These are phyloP conservation scores for Acmispon strigosus DNA, from an alignment of 306 rosid genomes.

Conservation along the genomic window DNA sequence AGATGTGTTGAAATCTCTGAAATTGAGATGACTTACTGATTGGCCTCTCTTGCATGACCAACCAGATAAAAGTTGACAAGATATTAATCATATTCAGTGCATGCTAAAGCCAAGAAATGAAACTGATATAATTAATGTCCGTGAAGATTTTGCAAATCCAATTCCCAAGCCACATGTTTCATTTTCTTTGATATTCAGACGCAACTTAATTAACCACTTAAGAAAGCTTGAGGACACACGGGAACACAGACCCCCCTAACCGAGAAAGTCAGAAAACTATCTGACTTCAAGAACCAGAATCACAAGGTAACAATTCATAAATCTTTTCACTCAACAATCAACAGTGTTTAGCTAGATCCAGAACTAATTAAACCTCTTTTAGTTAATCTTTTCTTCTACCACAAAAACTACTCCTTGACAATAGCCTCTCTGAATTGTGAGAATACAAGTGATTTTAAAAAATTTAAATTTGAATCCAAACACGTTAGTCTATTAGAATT, in stretches of 20 bases:
- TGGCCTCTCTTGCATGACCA: constrained; percentile 27
- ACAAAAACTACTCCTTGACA: no score
- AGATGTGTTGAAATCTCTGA: constrained; percentile 12
- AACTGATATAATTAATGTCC: constrained; percentile 20
- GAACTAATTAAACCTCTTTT: no score
- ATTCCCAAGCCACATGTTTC: constrained; percentile 30
- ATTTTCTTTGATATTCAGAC: constrained; percentile 39
- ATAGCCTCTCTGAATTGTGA: no score
- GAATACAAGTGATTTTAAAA: no score
- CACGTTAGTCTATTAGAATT: no score
- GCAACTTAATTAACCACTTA: constrained; percentile 16
- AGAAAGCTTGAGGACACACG: not conserved
- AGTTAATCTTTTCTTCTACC: no score
- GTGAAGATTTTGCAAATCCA: constrained; percentile 31
- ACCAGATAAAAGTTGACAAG: constrained; percentile 5
- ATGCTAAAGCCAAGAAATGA: constrained; percentile 21
- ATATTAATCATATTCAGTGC: no score
- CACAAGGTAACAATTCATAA: not conserved
- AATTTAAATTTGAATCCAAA: no score
- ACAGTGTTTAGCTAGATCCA: no score
- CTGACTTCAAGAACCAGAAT: no score
- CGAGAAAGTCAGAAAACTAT: no score
- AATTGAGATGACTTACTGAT: constrained; percentile 13
- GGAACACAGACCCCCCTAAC: constrained; percentile 8
- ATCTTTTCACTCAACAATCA: not conserved